Evolutionary conservation across 2,329 filamentous ascomycete species (phyloP), one percentile per base, ranked within the genome.

Genomic region (Cadophora malorum): DNA sequence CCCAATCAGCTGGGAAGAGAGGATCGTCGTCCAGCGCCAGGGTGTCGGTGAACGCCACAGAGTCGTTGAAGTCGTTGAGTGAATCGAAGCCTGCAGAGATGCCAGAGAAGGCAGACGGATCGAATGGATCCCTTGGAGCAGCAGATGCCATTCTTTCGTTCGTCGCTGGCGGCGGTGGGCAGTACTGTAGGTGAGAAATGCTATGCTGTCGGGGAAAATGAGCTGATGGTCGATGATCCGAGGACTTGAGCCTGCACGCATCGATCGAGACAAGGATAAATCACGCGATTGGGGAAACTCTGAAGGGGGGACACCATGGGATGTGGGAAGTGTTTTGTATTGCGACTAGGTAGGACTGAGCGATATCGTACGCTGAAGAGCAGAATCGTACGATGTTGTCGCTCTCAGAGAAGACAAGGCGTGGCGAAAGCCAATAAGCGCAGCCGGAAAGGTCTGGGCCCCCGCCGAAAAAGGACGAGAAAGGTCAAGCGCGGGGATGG

Each of bases 1-100:
- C 74, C 74, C 75, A 77, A 49, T 72, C 69, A 25, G 72, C 60
- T 7, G 70, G 65, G 66, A 77, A 76, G 8, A 76, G 67, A 67
- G 71, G 70, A 23, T 75, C 71, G 50, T 75, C 75, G 56, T 75
- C 72, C 65, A 74, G 68, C 25, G 65, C 69, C 65, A 74, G 67
- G 41, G 68, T 66, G 66, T 76, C 71, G 59, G 68, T 67, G 67
- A 74, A 75, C 25, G 72, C 59, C 58, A 72, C 63, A 8, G 70
- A 65, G 56, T 74, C 69, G 62, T 74, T 71, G 67, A 76, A 73
- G 49, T 59, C 66, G 67, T 71, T 69, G 5, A 69, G 25, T 60
- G 70, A 41, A 12, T 73, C 71, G 60, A 75, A 71, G 50, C 69
- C 71, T 33, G 71, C 68, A 47, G 73, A 72, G 59, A 73, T 72